A percentile compares a stretch with the other conserved stretches of the same genome.
Conservation (phyloP, 1,284 basidiomycete genomes). For the Lignosus rhinocerotis region DNA sequence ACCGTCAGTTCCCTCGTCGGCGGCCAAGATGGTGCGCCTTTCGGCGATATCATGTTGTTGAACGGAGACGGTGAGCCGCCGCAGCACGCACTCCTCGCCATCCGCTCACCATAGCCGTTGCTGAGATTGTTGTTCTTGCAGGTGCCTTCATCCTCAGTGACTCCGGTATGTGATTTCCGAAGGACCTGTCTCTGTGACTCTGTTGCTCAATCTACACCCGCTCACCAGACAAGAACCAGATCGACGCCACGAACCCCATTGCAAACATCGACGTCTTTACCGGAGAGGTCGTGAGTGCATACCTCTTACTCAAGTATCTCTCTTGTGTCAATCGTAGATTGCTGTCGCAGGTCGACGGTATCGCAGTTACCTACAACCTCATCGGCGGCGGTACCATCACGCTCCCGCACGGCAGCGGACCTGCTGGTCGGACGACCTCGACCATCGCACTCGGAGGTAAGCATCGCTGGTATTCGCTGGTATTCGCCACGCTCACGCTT, state of each 20-base stretch:
- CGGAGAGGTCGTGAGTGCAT: not conserved
- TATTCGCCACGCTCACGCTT: not conserved
- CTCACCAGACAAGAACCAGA: not conserved
- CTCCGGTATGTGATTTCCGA: no score
- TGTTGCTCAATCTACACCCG: not conserved
- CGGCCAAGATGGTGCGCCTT: not conserved
- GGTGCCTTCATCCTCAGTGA: no score
- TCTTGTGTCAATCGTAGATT: not conserved
- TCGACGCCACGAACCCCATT: not conserved
- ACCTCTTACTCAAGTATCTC: not conserved
- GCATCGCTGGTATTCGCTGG: no score
- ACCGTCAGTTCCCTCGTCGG: not conserved
- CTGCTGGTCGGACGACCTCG: not conserved
- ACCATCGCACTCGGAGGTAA: not conserved
- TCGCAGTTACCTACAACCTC: not conserved
- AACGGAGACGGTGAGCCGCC: not conserved
- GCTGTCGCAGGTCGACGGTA: not conserved
- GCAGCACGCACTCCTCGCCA: no score
- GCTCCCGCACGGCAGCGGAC: not conserved
- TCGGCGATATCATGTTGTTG: not conserved
- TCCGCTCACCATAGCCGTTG: not conserved
- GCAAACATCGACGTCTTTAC: not conserved
- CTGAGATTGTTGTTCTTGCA: not conserved
- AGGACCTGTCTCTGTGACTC: no score
- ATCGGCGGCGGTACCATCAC: not conserved